Conservation (phyloP, 2,329 filamentous ascomycete species). For the Bipolaris zeicola region DNA sequence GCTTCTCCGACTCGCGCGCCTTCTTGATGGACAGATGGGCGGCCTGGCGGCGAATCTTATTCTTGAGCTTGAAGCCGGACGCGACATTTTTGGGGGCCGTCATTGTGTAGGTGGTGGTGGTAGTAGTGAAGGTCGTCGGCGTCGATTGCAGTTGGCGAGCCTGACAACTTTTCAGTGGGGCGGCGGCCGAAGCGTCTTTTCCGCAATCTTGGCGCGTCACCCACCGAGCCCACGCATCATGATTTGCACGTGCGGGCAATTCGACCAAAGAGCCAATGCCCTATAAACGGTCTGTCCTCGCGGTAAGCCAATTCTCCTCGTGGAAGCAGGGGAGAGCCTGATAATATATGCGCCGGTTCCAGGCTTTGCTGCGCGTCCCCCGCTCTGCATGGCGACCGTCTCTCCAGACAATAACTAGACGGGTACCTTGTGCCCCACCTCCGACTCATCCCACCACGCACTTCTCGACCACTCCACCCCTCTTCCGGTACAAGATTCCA, state of each 20-base stretch:
- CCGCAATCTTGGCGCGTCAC: conserved; percentile 17
- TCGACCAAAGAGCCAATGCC: conserved; percentile 11
- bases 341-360: conserved; percentile 46
- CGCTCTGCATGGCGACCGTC: conserved; percentile 35
- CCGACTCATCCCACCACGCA: conserved; percentile 39
- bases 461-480: conserved; percentile 43
- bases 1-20: conserved; percentile 71
- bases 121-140: background rate
- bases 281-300: conserved; percentile 10
- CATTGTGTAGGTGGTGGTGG: conserved; percentile 46
- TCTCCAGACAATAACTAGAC: conserved; percentile 27
- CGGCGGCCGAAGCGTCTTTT: conserved; percentile 9
- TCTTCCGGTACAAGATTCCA: conserved; percentile 35
- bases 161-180: conserved; percentile 25
- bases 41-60: conserved; percentile 80
- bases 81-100: conserved; percentile 56
- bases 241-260: conserved; percentile 5
- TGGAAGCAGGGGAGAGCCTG: conserved; percentile 23
- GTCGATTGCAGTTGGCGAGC: background rate
- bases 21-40: conserved; percentile 83
- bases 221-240: background rate
- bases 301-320: conserved; percentile 26
- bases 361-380: conserved; percentile 47
- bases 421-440: conserved; percentile 41
- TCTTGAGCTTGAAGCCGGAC: conserved; percentile 64